Evolutionary conservation across 257 asterid species (phyloP).

Genomic region (Striga asiatica): DNA sequence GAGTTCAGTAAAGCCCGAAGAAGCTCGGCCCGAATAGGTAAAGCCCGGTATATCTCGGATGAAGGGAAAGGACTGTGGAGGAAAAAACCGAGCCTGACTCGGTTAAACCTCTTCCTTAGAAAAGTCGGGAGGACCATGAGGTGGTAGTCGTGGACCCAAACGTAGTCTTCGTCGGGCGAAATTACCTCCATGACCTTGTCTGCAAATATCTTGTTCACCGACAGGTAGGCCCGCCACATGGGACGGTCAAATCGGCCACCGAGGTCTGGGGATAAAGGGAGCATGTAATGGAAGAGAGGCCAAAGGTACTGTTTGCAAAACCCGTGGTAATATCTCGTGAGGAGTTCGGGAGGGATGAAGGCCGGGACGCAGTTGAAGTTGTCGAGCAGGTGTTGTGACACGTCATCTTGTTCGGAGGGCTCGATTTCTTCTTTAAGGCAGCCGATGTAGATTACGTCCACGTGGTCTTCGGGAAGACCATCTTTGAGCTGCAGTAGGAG

Average conservation of each 20-base stretch:
- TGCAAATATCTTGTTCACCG: constrained; percentile 77
- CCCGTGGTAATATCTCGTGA: constrained; percentile 73
- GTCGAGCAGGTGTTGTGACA: constrained; percentile 70
- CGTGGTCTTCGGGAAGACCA: constrained; percentile 75
- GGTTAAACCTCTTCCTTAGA: constrained; percentile 65
- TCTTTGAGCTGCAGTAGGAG: constrained; percentile 78
- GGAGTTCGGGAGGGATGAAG: constrained; percentile 64
- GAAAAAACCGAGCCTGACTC: constrained; percentile 82
- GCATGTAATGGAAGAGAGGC: constrained; percentile 94
- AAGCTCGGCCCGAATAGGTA: constrained; percentile 65
- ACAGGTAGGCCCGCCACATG: constrained; percentile 81
- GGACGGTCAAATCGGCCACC: constrained; percentile 83
- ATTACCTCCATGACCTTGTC: constrained; percentile 92
- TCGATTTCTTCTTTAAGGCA: constrained; percentile 66
- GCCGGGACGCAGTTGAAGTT: constrained; percentile 82
- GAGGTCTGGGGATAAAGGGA: constrained; percentile 81
- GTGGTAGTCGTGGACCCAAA: constrained; percentile 91
- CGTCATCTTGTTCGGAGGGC: constrained; percentile 53
- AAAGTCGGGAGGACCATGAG: constrained; percentile 81
- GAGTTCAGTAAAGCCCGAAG: constrained; percentile 73
- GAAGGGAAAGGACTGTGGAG: constrained; percentile 84
- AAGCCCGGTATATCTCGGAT: constrained; percentile 77
- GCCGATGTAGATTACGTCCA: constrained; percentile 71
- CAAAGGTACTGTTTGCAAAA: constrained; percentile 80
- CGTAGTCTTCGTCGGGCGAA: constrained; percentile 73